Conservation (phyloP, 2,329 filamentous ascomycete genomes). For the Monascus ruber region DNA sequence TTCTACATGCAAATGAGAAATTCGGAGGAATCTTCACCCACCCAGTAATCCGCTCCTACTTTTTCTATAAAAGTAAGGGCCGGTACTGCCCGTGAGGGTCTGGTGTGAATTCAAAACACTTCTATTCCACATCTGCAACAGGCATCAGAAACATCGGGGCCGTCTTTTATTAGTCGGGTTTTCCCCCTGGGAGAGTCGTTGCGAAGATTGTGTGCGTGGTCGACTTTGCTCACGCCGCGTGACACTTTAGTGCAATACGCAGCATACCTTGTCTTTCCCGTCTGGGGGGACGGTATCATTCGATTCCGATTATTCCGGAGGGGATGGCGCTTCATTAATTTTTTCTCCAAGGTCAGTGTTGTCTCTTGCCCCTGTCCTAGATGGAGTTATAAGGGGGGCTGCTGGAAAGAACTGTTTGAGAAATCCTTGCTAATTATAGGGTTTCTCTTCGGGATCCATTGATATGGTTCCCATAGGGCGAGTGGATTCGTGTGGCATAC, state of each 20-base stretch:
- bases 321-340: slow-evolving; percentile 58
- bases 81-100: slow-evolving; percentile 70
- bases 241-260: slow-evolving; percentile 96
- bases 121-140: slow-evolving; percentile 57
- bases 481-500: too few relatives aligned
- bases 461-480: slow-evolving; percentile 3
- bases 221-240: slow-evolving; percentile 19
- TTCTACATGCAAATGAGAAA: slow-evolving; percentile 78
- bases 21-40: slow-evolving; percentile 89
- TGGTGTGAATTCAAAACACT: slow-evolving; percentile 50
- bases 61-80: slow-evolving; percentile 8
- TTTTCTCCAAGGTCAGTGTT: slow-evolving; percentile 41
- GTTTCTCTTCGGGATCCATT: slow-evolving; percentile 10
- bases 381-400: slow-evolving; percentile 4
- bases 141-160: slow-evolving; percentile 88
- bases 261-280: slow-evolving; percentile 50
- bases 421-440: slow-evolving; percentile 27
- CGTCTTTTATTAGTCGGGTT: slow-evolving; percentile 17
- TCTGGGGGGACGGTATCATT: slow-evolving; percentile 49
- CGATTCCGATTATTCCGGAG: slow-evolving; percentile 89
- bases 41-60: slow-evolving; percentile 32
- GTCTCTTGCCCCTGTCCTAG: slow-evolving; percentile 5
- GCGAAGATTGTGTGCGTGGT: slow-evolving; percentile 73
- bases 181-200: slow-evolving; percentile 81
- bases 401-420: slow-evolving; percentile 13